A percentile compares a stretch with the other conserved stretches of the same genome.
Conservation (phyloP, 257 asterid species). For the Apocynum venetum region DNA sequence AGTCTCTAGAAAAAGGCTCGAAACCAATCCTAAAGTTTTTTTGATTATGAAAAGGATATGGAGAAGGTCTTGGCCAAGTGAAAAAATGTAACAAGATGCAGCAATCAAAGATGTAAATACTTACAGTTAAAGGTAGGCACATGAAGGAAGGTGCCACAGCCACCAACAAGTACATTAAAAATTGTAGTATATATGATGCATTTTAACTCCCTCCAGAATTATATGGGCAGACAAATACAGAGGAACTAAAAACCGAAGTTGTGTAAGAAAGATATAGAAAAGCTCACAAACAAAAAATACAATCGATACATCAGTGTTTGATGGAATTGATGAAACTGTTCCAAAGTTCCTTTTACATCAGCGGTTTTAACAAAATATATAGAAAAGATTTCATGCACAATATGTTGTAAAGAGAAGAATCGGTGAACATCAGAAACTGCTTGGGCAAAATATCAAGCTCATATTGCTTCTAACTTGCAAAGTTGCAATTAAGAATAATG, state of each 20-base stretch:
- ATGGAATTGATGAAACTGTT: background rate
- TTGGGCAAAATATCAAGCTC: too few species aligned
- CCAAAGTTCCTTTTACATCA: background rate
- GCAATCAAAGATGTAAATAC: background rate
- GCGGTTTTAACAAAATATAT: background rate
- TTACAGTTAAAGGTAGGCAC: background rate
- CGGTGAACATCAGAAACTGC: too few species aligned
- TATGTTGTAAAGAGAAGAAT: too few species aligned
- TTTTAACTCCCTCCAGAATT: too few species aligned
- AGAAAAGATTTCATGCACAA: background rate
- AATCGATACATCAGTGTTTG: background rate
- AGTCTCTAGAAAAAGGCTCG: background rate
- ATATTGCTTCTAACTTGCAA: background rate
- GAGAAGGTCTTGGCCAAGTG: background rate
- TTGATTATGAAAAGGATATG: background rate
- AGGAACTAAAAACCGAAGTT: background rate
- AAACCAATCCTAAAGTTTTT: background rate
- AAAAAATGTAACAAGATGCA: background rate
- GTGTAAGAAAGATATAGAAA: background rate
- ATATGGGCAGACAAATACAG: background rate
- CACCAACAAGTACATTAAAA: background rate
- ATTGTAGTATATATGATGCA: background rate
- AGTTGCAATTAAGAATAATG: background rate
- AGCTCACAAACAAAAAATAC: background rate
- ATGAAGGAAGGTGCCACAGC: background rate